phyloP scores from a whole-genome alignment of 176 grass and related monocot species.

The Pharus latifolius region DNA sequence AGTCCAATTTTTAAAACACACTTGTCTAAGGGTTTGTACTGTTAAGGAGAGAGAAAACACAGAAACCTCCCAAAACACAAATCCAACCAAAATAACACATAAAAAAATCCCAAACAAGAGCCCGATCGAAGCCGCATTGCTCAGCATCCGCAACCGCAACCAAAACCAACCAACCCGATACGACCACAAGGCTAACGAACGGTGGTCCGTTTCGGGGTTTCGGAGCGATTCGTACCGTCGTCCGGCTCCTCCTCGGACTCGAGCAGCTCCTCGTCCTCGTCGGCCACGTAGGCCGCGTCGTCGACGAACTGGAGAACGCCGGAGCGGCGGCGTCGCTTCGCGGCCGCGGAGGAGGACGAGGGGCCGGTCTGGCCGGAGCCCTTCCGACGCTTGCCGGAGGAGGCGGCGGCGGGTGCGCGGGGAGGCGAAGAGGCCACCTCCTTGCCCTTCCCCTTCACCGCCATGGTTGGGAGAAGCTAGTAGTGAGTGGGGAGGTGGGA shows the following conservation, averaged over 20 bases:
- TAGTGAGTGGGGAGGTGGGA: not conserved
- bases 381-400: slow-evolving; percentile 34
- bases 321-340: slow-evolving; percentile 27
- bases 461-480: slow-evolving; percentile 29
- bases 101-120: not conserved
- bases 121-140: not conserved
- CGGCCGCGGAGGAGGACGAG: slow-evolving; percentile 19
- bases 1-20: not conserved
- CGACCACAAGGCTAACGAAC: not conserved
- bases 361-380: not conserved
- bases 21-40: not conserved
- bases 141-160: not conserved
- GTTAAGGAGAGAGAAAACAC: not conserved
- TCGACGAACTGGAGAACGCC: slow-evolving; percentile 74
- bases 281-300: slow-evolving; percentile 44
- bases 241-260: slow-evolving; percentile 28
- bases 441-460: slow-evolving; percentile 74
- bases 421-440: slow-evolving; percentile 26
- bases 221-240: slow-evolving; percentile 16
- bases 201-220: not conserved
- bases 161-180: not conserved
- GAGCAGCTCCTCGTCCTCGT: slow-evolving; percentile 25
- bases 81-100: not conserved
- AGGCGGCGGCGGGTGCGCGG: not conserved
- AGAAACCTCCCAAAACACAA: not conserved